Evolutionary conservation across 2,329 filamentous ascomycete species (phyloP), one percentile per base, ranked within the genome.

Genomic region (Pseudocercospora crystallina): DNA sequence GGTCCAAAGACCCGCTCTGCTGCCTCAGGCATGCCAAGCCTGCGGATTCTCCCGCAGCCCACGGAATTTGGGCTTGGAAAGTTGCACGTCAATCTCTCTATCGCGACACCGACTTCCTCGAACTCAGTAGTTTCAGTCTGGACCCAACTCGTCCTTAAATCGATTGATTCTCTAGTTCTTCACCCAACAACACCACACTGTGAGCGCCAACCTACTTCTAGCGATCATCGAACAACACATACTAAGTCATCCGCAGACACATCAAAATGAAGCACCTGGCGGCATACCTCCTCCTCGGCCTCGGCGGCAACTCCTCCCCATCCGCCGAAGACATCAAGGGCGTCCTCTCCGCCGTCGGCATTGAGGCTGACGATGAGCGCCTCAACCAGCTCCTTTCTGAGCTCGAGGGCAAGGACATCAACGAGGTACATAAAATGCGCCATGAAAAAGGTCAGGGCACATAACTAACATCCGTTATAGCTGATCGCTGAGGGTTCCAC

Each of bases 81-180:
- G 20, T 26, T 26, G 20, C 20, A 26, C 20, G 20, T 26, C 7
- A 26, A 26, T 26, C 20, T 26, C 20, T 26, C 20, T 26, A 26
- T 32, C 9, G 30, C 43, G 41, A 57, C 40, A 42, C 40, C 51
- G 33, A 59, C 69, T 44, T 32, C 32, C 34, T 38, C 42, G 88
- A 86, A 95, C 90, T 89, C 37, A 82, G 89, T 94, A 90, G 90
- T 86, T 83, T 95, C 92, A 96, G 92, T 97, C 92, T 96, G 92
- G 92, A 91, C 87, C 55, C 82, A 85, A 57, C 12, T 49, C 88
- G 75, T 90, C 92, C 92, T 96, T 96, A 95, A 97, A 95, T 87
- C 85, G 92, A 97, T 97, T 97, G 92, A 90, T 80, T 87, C 87
- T 91, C 88, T 81, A 86, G 87, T 91, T 90, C 84, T 66, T 61